Percentiles rank a stretch among this genome's conserved stretches.
Conservation (phyloP, 805 yeast species). For the Ogataea glucozyma region DNA sequence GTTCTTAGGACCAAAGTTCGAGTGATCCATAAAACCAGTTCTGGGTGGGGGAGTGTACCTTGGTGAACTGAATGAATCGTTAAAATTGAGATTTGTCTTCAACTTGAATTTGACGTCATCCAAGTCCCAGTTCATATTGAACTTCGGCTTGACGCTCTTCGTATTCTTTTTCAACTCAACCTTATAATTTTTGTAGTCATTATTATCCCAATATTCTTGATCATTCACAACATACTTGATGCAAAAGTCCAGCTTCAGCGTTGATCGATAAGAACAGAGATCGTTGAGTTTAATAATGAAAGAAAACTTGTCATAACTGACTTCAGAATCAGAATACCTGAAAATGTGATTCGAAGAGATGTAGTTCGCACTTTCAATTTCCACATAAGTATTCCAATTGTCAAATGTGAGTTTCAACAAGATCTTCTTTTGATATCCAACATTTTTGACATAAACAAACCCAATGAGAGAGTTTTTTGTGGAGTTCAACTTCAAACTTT, state of each 20-base stretch:
- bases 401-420: slow-evolving; percentile 51
- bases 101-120: slow-evolving; percentile 34
- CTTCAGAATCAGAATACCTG: slow-evolving; percentile 38
- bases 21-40: slow-evolving; percentile 16
- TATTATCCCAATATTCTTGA: slow-evolving; percentile 42
- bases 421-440: slow-evolving; percentile 41
- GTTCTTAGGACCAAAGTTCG: slow-evolving; percentile 21
- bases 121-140: slow-evolving; percentile 18
- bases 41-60: slow-evolving; percentile 10
- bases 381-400: slow-evolving; percentile 42
- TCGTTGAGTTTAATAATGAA: slow-evolving; percentile 47
- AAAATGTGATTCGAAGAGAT: slow-evolving; percentile 41
- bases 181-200: slow-evolving; percentile 38
- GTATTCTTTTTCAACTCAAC: slow-evolving; percentile 35
- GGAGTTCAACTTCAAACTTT: slow-evolving; percentile 40
- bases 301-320: slow-evolving; percentile 43
- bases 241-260: slow-evolving; percentile 40
- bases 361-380: slow-evolving; percentile 36
- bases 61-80: slow-evolving; percentile 26
- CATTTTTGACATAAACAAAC: slow-evolving; percentile 40
- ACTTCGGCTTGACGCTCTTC: slow-evolving; percentile 10
- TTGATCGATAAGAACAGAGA: slow-evolving; percentile 25
- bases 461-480: slow-evolving; percentile 46
- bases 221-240: slow-evolving; percentile 39
- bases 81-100: slow-evolving; percentile 33